Base-by-base conservation (phyloP, 2,329 filamentous ascomycete species). In the Sporothrix variecibatus region DNA sequence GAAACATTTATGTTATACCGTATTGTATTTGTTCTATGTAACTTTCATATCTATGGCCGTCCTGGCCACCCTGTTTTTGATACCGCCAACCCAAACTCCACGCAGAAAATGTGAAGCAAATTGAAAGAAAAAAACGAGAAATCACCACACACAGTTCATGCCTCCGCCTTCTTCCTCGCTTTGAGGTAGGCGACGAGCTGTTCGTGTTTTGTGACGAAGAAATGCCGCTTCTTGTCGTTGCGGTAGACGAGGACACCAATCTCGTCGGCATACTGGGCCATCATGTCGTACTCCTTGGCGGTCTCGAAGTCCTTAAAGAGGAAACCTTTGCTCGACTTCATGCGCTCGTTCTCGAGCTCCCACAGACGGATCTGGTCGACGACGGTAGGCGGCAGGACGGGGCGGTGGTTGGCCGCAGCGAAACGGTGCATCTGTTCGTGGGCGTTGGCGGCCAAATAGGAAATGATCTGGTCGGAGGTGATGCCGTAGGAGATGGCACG, bases 331-430 rank as follows among this genome's bases (percentile, higher is more conserved):
- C 91, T 94, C 1, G 93, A 90, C 81, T 93, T 93, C 89, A 99
- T 97, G 70, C 96, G 89, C 84, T 99, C 96, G 77, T 95, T 94
- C 83, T 99, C 96, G 71, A 98, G 91, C 85, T 99, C 95, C 96
- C 96, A 99, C 26, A 99, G 89, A 1, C 95, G 89, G 79, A 99
- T 98, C 85, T 99, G 96, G 82, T 99, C 96, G 76, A 98, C 94
- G 20, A 99, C 96, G 0, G 97, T 98, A 0, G 96, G 95, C 0
- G 97, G 96, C 1, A 99, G 87, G 20, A 97, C 89, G 1, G 95
- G 93, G 76, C 86, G 87, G 79, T 88, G 88, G 75, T 88, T 79
- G 67, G 86, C 77, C 34, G 86, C 84, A 6, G 89, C 88, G 60
- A 89, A 87, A 76, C 92, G 92, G 78, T 92, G 91, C 89, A 99